phyloP scores from a whole-genome alignment of 164 flowering plant species.

The Litsea cubeba region DNA sequence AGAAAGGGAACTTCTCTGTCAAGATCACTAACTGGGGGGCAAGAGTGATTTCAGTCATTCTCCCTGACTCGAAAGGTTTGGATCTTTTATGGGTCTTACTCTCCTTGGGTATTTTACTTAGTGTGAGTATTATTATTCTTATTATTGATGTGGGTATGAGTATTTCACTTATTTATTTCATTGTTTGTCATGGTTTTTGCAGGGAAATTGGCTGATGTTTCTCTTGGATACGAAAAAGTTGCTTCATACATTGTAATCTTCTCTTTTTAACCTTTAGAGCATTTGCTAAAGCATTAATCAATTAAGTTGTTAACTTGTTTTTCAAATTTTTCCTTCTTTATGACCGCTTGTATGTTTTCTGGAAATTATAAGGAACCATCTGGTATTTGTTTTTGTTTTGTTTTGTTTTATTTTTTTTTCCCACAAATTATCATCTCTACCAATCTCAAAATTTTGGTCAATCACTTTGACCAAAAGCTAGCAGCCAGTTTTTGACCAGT shows the following conservation, averaged over 20 bases:
- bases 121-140: not conserved
- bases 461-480: no score
- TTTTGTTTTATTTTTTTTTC: not conserved
- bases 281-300: not conserved
- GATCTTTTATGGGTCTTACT: not conserved
- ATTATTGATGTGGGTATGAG: no score
- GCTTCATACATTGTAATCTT: constrained; percentile 14
- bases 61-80: constrained; percentile 74
- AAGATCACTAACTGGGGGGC: constrained; percentile 86
- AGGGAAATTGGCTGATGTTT: constrained; percentile 72
- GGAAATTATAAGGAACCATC: no score
- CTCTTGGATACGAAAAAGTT: constrained; percentile 61
- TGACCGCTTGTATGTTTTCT: no score
- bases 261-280: not conserved
- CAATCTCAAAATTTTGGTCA: no score
- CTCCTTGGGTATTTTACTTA: not conserved
- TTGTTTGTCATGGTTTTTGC: constrained; percentile 4
- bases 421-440: constrained; percentile 31
- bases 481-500: no score
- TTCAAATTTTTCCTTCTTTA: no score
- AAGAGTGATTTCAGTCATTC: constrained; percentile 45
- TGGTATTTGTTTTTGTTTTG: not conserved
- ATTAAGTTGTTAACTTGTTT: no score
- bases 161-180: not conserved
- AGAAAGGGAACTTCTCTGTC: constrained; percentile 48